Conservation (phyloP, 2,329 filamentous ascomycete species). For the Aphanocladium album region DNA sequence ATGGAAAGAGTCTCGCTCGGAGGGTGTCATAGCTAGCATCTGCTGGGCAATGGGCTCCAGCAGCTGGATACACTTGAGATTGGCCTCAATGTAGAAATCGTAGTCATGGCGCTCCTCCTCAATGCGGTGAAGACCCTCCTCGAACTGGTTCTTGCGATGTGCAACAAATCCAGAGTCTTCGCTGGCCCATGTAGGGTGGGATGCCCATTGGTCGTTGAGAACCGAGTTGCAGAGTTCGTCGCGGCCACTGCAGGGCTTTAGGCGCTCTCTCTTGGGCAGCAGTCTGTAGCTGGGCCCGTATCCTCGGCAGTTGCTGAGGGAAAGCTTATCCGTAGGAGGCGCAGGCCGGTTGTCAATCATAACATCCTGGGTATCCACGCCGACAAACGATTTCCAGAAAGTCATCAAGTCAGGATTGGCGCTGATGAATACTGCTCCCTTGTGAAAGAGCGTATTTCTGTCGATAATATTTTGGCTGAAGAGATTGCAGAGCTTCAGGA, state of each 20-base stretch:
- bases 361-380: slow-evolving; percentile 70
- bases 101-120: slow-evolving; percentile 98
- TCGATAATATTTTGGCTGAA: slow-evolving; percentile 93
- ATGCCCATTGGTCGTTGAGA: slow-evolving; percentile 96
- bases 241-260: slow-evolving; percentile 87
- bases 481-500: slow-evolving; percentile 93
- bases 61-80: slow-evolving; percentile 89
- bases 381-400: slow-evolving; percentile 82
- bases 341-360: slow-evolving; percentile 73
- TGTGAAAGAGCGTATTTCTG: slow-evolving; percentile 73
- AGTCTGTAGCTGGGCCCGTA: slow-evolving; percentile 92
- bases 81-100: slow-evolving; percentile 96
- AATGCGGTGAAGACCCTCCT: slow-evolving; percentile 90
- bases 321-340: slow-evolving; percentile 75
- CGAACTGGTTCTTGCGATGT: slow-evolving; percentile 91
- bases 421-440: slow-evolving; percentile 80
- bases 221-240: slow-evolving; percentile 93
- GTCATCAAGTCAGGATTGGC: slow-evolving; percentile 82
- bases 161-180: slow-evolving; percentile 97
- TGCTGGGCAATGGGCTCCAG: slow-evolving; percentile 91
- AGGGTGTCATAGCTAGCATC: slow-evolving; percentile 71
- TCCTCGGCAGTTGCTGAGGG: slow-evolving; percentile 91
- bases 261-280: slow-evolving; percentile 81
- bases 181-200: slow-evolving; percentile 96
- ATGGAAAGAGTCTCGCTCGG: slow-evolving; percentile 68